Percentiles rank a stretch among this genome's conserved stretches.
These are phyloP conservation scores for Blastobotrys arbuscula DNA, from an alignment of 1,139 yeast genomes.

Conservation along the genomic window DNA sequence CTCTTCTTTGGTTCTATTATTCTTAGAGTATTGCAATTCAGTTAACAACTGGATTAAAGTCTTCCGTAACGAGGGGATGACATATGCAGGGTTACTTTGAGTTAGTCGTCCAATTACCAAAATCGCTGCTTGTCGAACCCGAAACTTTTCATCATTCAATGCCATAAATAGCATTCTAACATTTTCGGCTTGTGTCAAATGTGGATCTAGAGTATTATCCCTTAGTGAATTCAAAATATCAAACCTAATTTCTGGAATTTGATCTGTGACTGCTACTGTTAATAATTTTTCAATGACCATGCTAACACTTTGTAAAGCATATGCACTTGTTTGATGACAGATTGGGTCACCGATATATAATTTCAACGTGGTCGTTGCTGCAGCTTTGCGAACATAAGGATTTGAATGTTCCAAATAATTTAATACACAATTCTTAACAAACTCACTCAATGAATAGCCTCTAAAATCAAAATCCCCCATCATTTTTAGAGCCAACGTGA, in stretches of 20 bases:
- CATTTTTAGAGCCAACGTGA: conserved; percentile 67
- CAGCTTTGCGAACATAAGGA: conserved; percentile 73
- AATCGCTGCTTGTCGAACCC: conserved; percentile 75
- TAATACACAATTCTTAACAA: conserved; percentile 77
- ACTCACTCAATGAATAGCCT: conserved; percentile 73
- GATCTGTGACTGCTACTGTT: conserved; percentile 86
- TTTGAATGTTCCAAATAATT: conserved; percentile 76
- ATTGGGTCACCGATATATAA: conserved; percentile 80
- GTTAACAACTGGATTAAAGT: conserved; percentile 80
- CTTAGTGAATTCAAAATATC: conserved; percentile 73
- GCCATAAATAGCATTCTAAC: conserved; percentile 82
- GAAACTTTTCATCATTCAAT: conserved; percentile 83
- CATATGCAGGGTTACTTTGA: conserved; percentile 86
- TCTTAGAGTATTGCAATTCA: conserved; percentile 73
- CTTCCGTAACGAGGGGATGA: conserved; percentile 86
- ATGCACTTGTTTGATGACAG: conserved; percentile 76
- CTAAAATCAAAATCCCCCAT: conserved; percentile 69
- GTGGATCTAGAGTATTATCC: conserved; percentile 70
- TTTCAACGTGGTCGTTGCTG: conserved; percentile 77
- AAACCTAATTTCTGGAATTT: conserved; percentile 73
- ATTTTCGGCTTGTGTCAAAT: conserved; percentile 88
- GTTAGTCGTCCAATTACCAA: conserved; percentile 79
- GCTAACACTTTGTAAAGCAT: conserved; percentile 78
- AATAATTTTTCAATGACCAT: conserved; percentile 77
- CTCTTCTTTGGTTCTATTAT: conserved; percentile 77